phyloP scores from a whole-genome alignment of 768 basidiomycete genomes.

The Phlebiopsis gigantea region DNA sequence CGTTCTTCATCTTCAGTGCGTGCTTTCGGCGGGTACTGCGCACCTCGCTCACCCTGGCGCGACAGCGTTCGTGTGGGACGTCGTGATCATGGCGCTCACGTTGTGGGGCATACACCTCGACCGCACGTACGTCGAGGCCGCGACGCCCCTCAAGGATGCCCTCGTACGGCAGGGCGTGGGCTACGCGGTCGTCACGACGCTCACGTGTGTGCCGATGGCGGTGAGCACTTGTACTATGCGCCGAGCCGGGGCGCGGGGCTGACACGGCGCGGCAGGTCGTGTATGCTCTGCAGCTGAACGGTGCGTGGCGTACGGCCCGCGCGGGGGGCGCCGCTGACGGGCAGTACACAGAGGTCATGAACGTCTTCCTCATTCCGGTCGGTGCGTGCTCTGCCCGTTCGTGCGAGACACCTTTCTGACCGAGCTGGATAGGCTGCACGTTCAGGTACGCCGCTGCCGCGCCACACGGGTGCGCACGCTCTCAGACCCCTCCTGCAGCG shows the following conservation, averaged over 20 bases:
- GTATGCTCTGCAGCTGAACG: constrained; percentile 8
- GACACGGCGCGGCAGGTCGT: no score
- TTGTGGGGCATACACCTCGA: constrained; percentile 8
- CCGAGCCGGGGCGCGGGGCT: no score
- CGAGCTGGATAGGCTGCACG: neutral
- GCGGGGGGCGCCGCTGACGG: neutral
- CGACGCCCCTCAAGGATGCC: neutral
- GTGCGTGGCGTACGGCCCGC: neutral
- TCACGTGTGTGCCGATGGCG: constrained; percentile 6
- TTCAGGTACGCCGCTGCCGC: neutral
- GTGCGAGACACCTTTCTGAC: neutral
- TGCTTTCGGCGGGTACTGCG: neutral
- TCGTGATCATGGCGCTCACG: constrained; percentile 10
- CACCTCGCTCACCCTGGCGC: neutral
- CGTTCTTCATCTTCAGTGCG: constrained; percentile 10
- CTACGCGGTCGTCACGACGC: constrained; percentile 3
- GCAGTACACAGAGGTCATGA: neutral
- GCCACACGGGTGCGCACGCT: neutral
- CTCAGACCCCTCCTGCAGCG: neutral
- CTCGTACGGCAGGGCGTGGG: neutral
- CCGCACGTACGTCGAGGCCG: neutral
- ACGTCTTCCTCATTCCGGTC: neutral
- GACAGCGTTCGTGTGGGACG: constrained; percentile 13
- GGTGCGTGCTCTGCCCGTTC: neutral
- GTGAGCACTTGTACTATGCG: neutral